These are phyloP conservation scores for Aspergillus bridgeri DNA, from an alignment of 495 filamentous ascomycete genomes.

Conservation along the genomic window DNA sequence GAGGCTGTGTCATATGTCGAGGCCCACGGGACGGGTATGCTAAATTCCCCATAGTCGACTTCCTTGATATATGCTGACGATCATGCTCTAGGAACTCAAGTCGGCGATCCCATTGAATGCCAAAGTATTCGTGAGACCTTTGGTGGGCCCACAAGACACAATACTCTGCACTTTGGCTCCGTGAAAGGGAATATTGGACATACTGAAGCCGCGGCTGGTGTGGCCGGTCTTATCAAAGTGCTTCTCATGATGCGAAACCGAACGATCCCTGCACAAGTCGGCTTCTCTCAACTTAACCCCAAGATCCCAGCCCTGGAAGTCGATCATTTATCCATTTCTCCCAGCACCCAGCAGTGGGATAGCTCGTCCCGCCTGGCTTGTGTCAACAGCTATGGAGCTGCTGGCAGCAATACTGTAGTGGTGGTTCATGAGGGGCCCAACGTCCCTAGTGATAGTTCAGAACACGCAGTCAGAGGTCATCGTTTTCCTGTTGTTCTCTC, in stretches of 20 bases:
- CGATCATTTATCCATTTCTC: too few relatives aligned
- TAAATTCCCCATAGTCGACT: not conserved
- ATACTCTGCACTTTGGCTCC: not conserved
- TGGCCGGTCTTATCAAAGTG: not conserved
- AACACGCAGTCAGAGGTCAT: too few relatives aligned
- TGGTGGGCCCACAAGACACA: not conserved
- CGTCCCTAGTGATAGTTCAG: too few relatives aligned
- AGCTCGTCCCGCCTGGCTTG: constrained; percentile 13
- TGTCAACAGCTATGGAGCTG: constrained; percentile 3
- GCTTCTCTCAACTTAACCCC: not conserved
- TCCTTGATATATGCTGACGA: not conserved
- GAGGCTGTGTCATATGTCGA: not conserved
- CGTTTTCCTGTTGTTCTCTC: too few relatives aligned
- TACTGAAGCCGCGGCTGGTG: not conserved
- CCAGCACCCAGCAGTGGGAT: not conserved
- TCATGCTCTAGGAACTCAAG: not conserved
- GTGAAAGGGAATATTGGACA: not conserved
- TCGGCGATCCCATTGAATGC: not conserved
- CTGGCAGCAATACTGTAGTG: not conserved
- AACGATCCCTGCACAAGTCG: not conserved
- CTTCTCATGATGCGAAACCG: not conserved
- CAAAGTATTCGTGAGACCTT: not conserved
- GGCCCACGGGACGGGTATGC: not conserved
- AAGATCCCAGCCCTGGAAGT: not conserved
- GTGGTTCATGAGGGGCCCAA: too few relatives aligned